Evolutionary conservation across 345 rosid species (phyloP), one percentile per base, ranked within the genome.

Genomic region (Euphorbia peplus): DNA sequence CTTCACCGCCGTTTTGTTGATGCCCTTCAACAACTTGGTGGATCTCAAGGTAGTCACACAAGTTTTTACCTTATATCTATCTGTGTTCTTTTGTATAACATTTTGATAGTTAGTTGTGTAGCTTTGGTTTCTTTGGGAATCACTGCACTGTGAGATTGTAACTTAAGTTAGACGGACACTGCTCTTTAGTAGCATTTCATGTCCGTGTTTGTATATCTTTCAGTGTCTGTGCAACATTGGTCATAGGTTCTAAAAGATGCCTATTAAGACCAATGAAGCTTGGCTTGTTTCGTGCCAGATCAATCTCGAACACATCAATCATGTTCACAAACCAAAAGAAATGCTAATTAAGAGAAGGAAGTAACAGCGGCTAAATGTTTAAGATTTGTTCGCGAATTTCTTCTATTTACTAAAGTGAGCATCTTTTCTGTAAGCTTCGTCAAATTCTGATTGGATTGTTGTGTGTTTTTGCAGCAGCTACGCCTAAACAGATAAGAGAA

Each of bases 11-110:
- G 82, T 48, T 92, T 92, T 41, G 78, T 86, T 18, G 88, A 84
- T 62, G 96, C 88, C 22, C 87, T 92, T 72, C 85, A 84, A 5
- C 78, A 64, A 42, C 93, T 92, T 55, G 95, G 97, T 56, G 97
- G 97, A 52, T 78, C 84, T 50, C 78, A 81, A 76, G 95, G 97
- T 86, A 53, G 4, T 50, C 56, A 76, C 82, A 9, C 5, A 64
- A 7, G 57, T 59, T 28, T 39, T 8, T 8, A 7, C 47, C 29
- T 41, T 67, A 32, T 53, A 8, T 42, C 13, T 53, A 0, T 18
- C 19, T n/a, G 16, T 18, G 7, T 6, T 18, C 8, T 19, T 48
- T 7, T 29, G 2, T 9, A 10, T 11, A 64, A 3, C 42, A 44
- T 19, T 22, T 37, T 19, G 44, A 10, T 47, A 29, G 6, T 29